Percentiles rank a stretch among this genome's conserved stretches.
Conservation (phyloP, 225 moss, liverwort and hornwort genomes). For the Antitrichia curtipendula region DNA sequence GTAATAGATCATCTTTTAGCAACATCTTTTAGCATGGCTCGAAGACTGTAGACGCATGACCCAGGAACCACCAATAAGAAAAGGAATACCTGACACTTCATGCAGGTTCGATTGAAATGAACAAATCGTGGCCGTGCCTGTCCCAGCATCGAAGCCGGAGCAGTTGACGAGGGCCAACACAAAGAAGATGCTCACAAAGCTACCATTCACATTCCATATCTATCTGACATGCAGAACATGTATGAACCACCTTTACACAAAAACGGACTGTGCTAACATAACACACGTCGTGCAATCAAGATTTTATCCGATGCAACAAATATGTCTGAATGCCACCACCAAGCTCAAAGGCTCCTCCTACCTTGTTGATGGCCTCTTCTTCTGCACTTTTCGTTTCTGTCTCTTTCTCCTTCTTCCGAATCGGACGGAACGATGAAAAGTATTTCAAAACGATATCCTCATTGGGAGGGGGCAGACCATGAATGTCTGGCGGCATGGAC, state of each 20-base stretch:
- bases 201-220: not conserved
- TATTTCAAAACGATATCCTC: not conserved
- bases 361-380: conserved; percentile 51
- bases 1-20: not conserved
- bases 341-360: conserved; percentile 63
- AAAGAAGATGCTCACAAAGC: not conserved
- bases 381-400: conserved; percentile 2
- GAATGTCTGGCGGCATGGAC: not conserved
- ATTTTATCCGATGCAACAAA: not conserved
- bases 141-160: conserved; percentile 61
- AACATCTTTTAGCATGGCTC: not conserved
- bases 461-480: not conserved
- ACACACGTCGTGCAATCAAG: not conserved
- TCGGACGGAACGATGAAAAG: not conserved
- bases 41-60: not conserved
- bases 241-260: not conserved
- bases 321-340: conserved; percentile 59
- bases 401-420: not conserved
- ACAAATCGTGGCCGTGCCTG: conserved; percentile 34
- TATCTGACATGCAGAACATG: not conserved
- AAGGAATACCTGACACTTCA: not conserved
- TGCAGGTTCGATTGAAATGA: not conserved
- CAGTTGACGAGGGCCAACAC: not conserved
- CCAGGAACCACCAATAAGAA: not conserved
- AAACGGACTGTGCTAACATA: not conserved